Evolutionary conservation across 306 rosid genomes (phyloP).

Genomic region (Sicyos edulis): DNA sequence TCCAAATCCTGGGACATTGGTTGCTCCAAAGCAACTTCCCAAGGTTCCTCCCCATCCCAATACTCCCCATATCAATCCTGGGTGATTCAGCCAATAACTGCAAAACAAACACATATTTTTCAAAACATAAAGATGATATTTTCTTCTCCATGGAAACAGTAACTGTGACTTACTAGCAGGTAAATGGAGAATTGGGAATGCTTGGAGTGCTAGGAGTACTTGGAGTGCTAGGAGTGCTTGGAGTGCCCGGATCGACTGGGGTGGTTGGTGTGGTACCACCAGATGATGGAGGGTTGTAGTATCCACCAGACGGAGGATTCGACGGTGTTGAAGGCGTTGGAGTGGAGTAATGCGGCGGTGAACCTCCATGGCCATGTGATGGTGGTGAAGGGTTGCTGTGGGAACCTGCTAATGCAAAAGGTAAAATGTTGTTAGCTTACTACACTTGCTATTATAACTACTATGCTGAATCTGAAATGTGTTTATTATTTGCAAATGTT

Average conservation of each 20-base stretch:
- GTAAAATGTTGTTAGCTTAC: background rate
- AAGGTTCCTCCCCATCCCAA: constrained; percentile 89
- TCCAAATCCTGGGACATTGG: constrained; percentile 56
- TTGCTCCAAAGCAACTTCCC: constrained; percentile 58
- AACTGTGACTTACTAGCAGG: constrained; percentile 59
- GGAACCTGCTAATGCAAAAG: constrained; percentile 11
- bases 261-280: constrained; percentile 39
- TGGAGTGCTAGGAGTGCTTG: constrained; percentile 27
- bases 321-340: constrained; percentile 20
- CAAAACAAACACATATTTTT: constrained; percentile 7
- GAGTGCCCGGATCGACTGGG: constrained; percentile 23
- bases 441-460: background rate
- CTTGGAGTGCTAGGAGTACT: constrained; percentile 37
- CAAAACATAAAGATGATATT: background rate
- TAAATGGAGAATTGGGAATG: constrained; percentile 68
- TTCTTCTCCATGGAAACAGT: background rate
- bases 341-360: constrained; percentile 11
- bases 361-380: constrained; percentile 33
- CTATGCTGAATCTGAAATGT: background rate
- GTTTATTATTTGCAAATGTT: background rate
- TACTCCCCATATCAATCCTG: constrained; percentile 68
- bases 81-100: constrained; percentile 87
- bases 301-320: constrained; percentile 16
- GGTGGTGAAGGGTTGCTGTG: constrained; percentile 29
- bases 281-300: constrained; percentile 47